Percentiles rank a stretch among this genome's conserved stretches.
Evolutionary conservation across 2,329 filamentous ascomycete species (phyloP).

Genomic region (Colletotrichum higginsianum): DNA sequence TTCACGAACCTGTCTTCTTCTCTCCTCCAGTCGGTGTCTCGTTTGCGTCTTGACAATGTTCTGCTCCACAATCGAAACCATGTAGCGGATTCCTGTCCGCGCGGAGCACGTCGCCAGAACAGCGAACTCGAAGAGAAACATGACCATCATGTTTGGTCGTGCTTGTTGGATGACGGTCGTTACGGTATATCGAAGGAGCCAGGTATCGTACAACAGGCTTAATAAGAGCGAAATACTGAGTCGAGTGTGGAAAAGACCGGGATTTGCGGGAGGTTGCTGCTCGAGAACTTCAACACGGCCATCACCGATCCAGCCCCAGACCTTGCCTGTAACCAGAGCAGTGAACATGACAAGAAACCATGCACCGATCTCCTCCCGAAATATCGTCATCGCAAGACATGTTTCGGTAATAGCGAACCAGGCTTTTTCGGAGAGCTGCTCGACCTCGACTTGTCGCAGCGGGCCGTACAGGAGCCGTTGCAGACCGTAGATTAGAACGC

Average conservation of each 20-base stretch:
- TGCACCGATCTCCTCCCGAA: slow-evolving; percentile 92
- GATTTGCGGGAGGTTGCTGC: slow-evolving; percentile 93
- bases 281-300: slow-evolving; percentile 94
- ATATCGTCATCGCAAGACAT: slow-evolving; percentile 97
- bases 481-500: slow-evolving; percentile 85
- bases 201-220: slow-evolving; percentile 84
- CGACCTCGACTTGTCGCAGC: slow-evolving; percentile 92
- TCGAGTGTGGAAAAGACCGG: slow-evolving; percentile 87
- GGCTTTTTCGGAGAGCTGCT: slow-evolving; percentile 96
- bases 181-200: slow-evolving; percentile 85
- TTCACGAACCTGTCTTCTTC: slow-evolving; percentile 77
- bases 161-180: slow-evolving; percentile 88
- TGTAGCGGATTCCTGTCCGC: slow-evolving; percentile 85
- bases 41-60: slow-evolving; percentile 83
- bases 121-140: slow-evolving; percentile 99
- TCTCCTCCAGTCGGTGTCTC: slow-evolving; percentile 75
- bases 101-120: slow-evolving; percentile 85
- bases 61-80: slow-evolving; percentile 83
- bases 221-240: slow-evolving; percentile 84
- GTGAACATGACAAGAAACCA: slow-evolving; percentile 99
- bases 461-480: slow-evolving; percentile 92
- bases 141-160: slow-evolving; percentile 99
- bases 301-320: slow-evolving; percentile 99
- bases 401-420: slow-evolving; percentile 99
- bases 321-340: slow-evolving; percentile 90